Evolutionary conservation across 2,329 filamentous ascomycete genomes (phyloP).

Genomic region (Metarhizium rileyi): DNA sequence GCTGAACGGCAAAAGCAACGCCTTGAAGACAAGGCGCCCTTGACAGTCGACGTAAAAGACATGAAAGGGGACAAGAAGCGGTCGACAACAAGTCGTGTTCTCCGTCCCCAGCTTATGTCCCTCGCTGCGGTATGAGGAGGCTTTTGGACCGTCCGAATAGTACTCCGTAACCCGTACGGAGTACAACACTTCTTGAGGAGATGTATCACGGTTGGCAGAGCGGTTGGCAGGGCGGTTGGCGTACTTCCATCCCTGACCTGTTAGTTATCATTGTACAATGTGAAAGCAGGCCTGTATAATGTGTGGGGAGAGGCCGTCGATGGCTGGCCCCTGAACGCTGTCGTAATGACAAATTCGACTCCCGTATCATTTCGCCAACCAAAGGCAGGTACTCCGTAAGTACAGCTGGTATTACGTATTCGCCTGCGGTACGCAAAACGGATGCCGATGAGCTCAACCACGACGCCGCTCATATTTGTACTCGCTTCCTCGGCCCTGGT

Average conservation of each 20-base stretch:
- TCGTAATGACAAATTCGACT: not conserved
- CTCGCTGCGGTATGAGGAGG: constrained; percentile 4
- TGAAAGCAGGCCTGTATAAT: not conserved
- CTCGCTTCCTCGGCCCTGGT: not conserved
- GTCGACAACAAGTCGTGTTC: constrained; percentile 4
- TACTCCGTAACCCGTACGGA: not conserved
- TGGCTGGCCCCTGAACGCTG: not conserved
- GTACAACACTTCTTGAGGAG: no score
- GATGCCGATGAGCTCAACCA: not conserved
- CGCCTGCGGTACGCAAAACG: no score
- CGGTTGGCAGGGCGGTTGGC: not conserved
- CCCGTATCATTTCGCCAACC: no score
- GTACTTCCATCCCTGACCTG: not conserved
- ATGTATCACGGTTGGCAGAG: not conserved
- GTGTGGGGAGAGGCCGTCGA: not conserved
- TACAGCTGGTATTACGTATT: no score
- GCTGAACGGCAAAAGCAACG: constrained; percentile 7
- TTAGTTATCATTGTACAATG: not conserved
- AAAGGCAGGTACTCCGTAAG: no score
- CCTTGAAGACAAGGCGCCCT: constrained; percentile 3
- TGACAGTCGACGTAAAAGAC: not conserved
- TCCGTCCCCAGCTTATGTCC: constrained; percentile 2
- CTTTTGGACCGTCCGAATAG: not conserved
- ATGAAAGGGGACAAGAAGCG: constrained; percentile 1
- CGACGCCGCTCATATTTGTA: not conserved